A percentile compares a stretch with the other conserved stretches of the same genome.
These are phyloP conservation scores for Brettanomyces custersianus DNA, from an alignment of 805 yeast genomes.

Conservation along the genomic window DNA sequence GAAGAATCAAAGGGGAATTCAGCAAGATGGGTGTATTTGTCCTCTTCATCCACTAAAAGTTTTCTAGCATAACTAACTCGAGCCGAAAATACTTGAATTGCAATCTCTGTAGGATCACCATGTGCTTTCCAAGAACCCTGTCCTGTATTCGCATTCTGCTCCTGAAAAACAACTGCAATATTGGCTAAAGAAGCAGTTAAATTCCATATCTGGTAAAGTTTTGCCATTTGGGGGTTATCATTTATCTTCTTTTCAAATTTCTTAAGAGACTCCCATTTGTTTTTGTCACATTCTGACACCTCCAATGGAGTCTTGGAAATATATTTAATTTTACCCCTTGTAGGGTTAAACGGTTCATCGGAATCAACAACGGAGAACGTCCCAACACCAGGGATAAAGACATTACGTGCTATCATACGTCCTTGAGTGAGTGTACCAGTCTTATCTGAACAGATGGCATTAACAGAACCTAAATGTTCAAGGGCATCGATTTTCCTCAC, in stretches of 20 bases:
- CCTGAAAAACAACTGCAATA: constrained; percentile 55
- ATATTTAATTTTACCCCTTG: constrained; percentile 37
- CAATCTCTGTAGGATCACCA: constrained; percentile 88
- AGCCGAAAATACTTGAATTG: constrained; percentile 69
- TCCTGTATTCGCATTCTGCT: constrained; percentile 29
- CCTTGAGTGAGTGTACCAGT: constrained; percentile 81
- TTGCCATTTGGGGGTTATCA: constrained; percentile 10
- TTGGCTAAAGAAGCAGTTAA: constrained; percentile 69
- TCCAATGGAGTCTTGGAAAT: constrained; percentile 29
- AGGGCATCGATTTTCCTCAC: constrained; percentile 70
- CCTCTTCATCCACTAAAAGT: constrained; percentile 29
- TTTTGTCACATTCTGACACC: constrained; percentile 27
- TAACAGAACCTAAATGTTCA: constrained; percentile 72
- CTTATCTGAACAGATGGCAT: constrained; percentile 75
- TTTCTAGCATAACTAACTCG: constrained; percentile 46
- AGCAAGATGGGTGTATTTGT: constrained; percentile 34
- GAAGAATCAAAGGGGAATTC: constrained; percentile 75
- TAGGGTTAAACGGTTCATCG: constrained; percentile 57
- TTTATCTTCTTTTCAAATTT: constrained; percentile 9
- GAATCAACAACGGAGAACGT: constrained; percentile 45
- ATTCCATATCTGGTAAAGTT: constrained; percentile 41
- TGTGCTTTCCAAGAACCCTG: constrained; percentile 57
- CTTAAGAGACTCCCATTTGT: constrained; percentile 24
- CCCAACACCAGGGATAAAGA: constrained; percentile 61
- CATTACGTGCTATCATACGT: constrained; percentile 63